phyloP scores from a whole-genome alignment of 2,329 filamentous ascomycete genomes.

The Didymella pomorum region DNA sequence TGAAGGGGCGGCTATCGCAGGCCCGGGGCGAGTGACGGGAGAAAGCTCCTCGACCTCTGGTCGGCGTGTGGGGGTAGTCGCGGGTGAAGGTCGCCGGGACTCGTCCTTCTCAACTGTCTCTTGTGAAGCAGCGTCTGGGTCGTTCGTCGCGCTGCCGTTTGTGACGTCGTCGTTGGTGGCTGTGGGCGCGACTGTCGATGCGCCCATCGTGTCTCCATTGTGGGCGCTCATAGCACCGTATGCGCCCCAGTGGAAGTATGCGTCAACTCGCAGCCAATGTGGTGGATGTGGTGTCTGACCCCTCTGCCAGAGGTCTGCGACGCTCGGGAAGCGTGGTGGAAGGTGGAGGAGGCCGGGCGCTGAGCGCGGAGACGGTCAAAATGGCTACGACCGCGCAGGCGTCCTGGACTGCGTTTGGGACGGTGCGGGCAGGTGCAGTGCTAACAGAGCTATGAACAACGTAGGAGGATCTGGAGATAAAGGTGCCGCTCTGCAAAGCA shows the following conservation, averaged over 20 bases:
- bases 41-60: constrained; percentile 30
- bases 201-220: constrained; percentile 44
- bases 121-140: not conserved
- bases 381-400: constrained; percentile 30
- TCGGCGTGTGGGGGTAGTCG: constrained; percentile 54
- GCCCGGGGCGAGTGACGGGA: constrained; percentile 22
- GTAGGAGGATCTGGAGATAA: constrained; percentile 18
- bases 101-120: constrained; percentile 12
- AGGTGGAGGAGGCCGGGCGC: constrained; percentile 26
- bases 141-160: not conserved
- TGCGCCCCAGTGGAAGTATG: constrained; percentile 47
- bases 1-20: constrained; percentile 25
- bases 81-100: constrained; percentile 46
- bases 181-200: constrained; percentile 45
- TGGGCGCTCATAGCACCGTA: constrained; percentile 43
- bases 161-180: constrained; percentile 24
- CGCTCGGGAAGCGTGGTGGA: constrained; percentile 24
- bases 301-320: constrained; percentile 26
- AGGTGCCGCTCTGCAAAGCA: constrained; percentile 28
- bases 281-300: constrained; percentile 14
- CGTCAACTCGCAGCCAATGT: constrained; percentile 40
- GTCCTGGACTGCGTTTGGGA: constrained; percentile 29
- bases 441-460: constrained; percentile 12
- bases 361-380: constrained; percentile 41
- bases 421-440: constrained; percentile 23